Percentiles rank a stretch among this genome's conserved stretches.
Conservation (phyloP, 2,329 filamentous ascomycete genomes). For the Penicillium sp. region DNA sequence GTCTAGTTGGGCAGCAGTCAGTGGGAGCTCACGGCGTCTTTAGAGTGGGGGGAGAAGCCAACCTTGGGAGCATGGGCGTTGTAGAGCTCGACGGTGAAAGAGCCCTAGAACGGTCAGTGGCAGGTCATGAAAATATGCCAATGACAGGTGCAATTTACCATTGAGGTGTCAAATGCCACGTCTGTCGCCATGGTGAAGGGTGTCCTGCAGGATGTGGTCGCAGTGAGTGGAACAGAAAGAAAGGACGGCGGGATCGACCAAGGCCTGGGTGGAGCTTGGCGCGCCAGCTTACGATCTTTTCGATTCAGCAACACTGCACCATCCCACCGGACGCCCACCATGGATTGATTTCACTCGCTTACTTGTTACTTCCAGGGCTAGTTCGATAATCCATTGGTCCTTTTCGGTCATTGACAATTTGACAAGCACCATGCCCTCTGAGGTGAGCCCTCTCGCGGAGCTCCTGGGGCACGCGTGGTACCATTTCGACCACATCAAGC, state of each 20-base stretch:
- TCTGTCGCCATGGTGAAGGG: conserved; percentile 65
- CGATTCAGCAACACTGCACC: conserved; percentile 3
- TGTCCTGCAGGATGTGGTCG: not conserved
- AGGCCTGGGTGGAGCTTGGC: too few relatives aligned
- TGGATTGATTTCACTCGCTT: conserved; percentile 14
- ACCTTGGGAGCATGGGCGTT: conserved; percentile 75
- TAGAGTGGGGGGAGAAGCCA: conserved; percentile 8
- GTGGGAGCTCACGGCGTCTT: conserved; percentile 1
- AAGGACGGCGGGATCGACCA: conserved; percentile 15
- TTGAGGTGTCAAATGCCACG: conserved; percentile 77
- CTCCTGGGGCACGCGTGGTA: conserved; percentile 43
- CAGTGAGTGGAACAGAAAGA: conserved; percentile 7
- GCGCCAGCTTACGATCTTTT: conserved; percentile 12
- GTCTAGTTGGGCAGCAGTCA: conserved; percentile 51
- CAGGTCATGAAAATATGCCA: conserved; percentile 13
- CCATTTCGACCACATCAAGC: conserved; percentile 44
- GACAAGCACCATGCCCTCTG: too few relatives aligned
- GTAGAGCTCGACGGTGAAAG: conserved; percentile 86
- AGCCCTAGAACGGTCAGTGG: conserved; percentile 63
- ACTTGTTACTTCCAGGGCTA: conserved; percentile 2
- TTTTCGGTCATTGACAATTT: too few relatives aligned
- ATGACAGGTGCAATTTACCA: conserved; percentile 55
- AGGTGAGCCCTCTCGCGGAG: conserved; percentile 39
- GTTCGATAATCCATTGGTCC: too few relatives aligned
- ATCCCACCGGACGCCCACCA: too few relatives aligned